phyloP scores from a whole-genome alignment of 495 filamentous ascomycete species.

The Alectoria sarmentosa region DNA sequence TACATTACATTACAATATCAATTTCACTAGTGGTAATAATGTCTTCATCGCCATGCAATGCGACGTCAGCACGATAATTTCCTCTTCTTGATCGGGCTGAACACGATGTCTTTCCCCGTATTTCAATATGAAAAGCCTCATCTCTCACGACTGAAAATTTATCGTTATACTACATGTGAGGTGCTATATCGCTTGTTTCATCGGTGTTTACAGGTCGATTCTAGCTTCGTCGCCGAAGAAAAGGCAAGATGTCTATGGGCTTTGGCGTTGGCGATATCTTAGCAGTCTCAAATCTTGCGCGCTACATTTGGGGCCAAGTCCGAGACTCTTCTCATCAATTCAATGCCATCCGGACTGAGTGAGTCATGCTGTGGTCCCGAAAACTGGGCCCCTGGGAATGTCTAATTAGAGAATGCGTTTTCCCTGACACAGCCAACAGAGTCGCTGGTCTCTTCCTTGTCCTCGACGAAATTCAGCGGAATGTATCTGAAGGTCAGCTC shows the following conservation, averaged over 20 bases:
- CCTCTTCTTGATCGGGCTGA: neutral
- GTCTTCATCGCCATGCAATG: no score
- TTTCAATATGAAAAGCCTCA: no score
- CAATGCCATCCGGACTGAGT: slow-evolving; percentile 6
- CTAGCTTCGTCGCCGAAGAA: neutral
- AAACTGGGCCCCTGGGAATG: neutral
- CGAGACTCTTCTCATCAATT: slow-evolving; percentile 1
- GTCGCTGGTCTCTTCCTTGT: neutral
- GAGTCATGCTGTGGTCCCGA: neutral
- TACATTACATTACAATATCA: no score
- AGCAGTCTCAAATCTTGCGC: slow-evolving; percentile 1
- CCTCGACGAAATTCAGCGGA: neutral
- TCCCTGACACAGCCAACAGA: neutral
- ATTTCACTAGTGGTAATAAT: no score
- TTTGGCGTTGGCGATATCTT: slow-evolving; percentile 6
- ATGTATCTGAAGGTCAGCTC: neutral
- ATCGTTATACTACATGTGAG: no score
- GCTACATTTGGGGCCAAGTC: neutral
- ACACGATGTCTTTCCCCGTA: neutral
- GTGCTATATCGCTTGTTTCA: no score
- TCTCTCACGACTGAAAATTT: no score
- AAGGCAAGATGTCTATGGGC: slow-evolving; percentile 5
- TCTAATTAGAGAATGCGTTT: neutral
- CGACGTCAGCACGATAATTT: no score
- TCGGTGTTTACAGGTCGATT: neutral